Conservation (phyloP, 106 monocot species). For the Acorus gramineus region DNA sequence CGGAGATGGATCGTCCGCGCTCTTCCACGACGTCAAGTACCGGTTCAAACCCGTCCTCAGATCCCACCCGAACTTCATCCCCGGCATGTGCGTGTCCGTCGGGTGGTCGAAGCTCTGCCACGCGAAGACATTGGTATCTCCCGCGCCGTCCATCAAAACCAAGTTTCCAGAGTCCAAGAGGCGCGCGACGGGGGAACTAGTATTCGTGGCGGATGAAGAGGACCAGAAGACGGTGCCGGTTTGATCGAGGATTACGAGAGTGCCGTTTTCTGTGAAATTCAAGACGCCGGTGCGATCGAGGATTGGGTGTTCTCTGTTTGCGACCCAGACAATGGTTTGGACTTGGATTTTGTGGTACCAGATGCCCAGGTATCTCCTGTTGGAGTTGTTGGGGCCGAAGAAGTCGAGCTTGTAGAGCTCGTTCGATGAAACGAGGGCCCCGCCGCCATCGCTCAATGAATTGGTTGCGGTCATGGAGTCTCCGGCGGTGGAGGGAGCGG, state of each 20-base stretch:
- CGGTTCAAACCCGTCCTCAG: too few species aligned
- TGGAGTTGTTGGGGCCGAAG: conserved; percentile 18
- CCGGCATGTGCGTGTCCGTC: too few species aligned
- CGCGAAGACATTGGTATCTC: too few species aligned
- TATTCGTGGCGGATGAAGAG: neutral
- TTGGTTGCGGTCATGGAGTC: conserved; percentile 7
- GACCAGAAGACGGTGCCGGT: conserved; percentile 12
- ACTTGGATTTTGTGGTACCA: conserved; percentile 27
- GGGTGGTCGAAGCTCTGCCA: too few species aligned
- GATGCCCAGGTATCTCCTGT: conserved; percentile 26
- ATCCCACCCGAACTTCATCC: too few species aligned
- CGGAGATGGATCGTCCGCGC: too few species aligned
- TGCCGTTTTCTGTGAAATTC: conserved; percentile 1
- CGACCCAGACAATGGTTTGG: conserved; percentile 45
- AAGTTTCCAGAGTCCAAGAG: too few species aligned
- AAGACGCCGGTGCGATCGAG: conserved; percentile 6
- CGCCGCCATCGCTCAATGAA: conserved; percentile 11
- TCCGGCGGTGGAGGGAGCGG: neutral
- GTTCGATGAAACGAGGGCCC: conserved; percentile 15
- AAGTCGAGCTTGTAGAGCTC: conserved; percentile 32
- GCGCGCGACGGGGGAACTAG: too few species aligned
- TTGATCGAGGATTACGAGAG: conserved; percentile 2
- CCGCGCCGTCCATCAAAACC: too few species aligned
- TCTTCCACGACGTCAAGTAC: too few species aligned
- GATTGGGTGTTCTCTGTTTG: conserved; percentile 35